Percentiles rank a stretch among this genome's conserved stretches.
These are phyloP conservation scores for Pyrus hybrid DNA, from an alignment of 331 rosid species.

Conservation along the genomic window DNA sequence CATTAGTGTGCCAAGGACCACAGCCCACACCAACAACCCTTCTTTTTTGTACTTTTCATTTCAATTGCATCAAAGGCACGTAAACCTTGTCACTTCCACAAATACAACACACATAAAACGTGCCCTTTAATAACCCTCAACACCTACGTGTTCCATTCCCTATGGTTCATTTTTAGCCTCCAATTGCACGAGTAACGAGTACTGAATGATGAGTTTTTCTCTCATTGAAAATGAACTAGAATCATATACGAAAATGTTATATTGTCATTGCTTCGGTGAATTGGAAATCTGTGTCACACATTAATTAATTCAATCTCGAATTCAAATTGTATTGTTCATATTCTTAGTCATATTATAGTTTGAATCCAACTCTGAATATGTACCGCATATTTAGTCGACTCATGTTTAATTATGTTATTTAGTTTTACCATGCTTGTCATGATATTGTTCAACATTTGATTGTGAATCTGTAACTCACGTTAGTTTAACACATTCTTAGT, in stretches of 20 bases:
- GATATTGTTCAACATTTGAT: too few species aligned
- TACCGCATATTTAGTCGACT: neutral
- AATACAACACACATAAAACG: conserved; percentile 27
- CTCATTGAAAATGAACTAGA: neutral
- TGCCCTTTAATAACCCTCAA: conserved; percentile 16
- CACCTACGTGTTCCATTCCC: conserved; percentile 25
- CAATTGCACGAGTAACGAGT: neutral
- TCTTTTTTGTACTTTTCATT: neutral
- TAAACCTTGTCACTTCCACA: conserved; percentile 9
- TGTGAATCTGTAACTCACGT: neutral
- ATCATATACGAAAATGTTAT: neutral
- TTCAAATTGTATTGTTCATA: neutral
- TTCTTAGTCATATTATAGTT: too few species aligned
- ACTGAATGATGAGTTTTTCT: neutral
- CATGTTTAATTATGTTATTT: neutral
- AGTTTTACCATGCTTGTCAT: neutral
- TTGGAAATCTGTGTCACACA: too few species aligned
- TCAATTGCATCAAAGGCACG: conserved; percentile 12
- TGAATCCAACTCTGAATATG: neutral
- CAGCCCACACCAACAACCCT: neutral
- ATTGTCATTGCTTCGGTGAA: too few species aligned
- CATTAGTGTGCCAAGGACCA: neutral
- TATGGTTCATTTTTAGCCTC: neutral
- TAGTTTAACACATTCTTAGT: neutral
- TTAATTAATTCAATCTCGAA: too few species aligned